A percentile compares a stretch with the other conserved stretches of the same genome.
Evolutionary conservation across 2,329 filamentous ascomycete genomes (phyloP).

Genomic region (Ophiostoma australiae): DNA sequence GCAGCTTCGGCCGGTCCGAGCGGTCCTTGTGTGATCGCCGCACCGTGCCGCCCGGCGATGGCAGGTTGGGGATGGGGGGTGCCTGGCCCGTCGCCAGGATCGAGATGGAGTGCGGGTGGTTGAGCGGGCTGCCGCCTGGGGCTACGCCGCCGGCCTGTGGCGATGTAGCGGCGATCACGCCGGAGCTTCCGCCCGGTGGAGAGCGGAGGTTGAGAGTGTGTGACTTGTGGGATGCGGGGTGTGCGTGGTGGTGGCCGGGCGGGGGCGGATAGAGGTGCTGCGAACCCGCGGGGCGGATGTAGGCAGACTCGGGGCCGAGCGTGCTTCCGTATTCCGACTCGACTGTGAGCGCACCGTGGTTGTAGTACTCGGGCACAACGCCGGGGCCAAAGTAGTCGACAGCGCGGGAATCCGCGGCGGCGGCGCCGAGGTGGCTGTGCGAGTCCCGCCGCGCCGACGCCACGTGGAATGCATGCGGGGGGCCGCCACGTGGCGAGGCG

Average conservation of each 20-base stretch:
- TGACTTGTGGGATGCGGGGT: slow-evolving; percentile 7
- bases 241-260: slow-evolving; percentile 13
- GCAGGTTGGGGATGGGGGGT: slow-evolving; percentile 58
- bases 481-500: slow-evolving; percentile 63
- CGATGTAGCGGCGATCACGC: background rate
- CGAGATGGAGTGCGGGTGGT: slow-evolving; percentile 54
- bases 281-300: background rate
- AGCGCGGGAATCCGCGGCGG: background rate
- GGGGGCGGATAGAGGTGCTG: slow-evolving; percentile 30
- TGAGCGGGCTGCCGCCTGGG: slow-evolving; percentile 31
- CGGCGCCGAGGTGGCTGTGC: background rate
- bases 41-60: slow-evolving; percentile 32
- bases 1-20: slow-evolving; percentile 55
- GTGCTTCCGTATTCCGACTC: slow-evolving; percentile 22
- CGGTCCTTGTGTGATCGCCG: slow-evolving; percentile 55
- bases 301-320: slow-evolving; percentile 12
- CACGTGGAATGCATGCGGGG: slow-evolving; percentile 36
- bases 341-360: slow-evolving; percentile 9
- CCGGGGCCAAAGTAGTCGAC: slow-evolving; percentile 75
- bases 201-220: slow-evolving; percentile 19
- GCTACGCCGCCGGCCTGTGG: background rate
- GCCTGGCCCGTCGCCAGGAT: slow-evolving; percentile 76
- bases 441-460: background rate
- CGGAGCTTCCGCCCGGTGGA: background rate
- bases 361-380: slow-evolving; percentile 28